Percentiles rank a stretch among this genome's conserved stretches.
Evolutionary conservation across 2,329 filamentous ascomycete species (phyloP).

Genomic region (Tolypocladium pustulatum): DNA sequence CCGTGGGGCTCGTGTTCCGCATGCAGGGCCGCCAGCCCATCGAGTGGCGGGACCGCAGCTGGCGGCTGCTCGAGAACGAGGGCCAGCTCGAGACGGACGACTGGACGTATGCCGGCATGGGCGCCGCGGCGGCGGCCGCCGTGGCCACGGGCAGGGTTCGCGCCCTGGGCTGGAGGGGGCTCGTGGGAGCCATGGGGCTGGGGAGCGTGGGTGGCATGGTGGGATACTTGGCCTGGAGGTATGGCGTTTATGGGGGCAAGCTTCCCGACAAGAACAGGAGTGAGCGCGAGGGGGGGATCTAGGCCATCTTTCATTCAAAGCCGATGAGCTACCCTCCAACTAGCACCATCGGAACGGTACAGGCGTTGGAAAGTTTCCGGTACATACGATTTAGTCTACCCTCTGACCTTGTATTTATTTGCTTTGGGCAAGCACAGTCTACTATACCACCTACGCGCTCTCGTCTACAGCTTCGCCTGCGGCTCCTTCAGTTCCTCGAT

Average conservation of each 20-base stretch:
- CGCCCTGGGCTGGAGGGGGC: conserved; percentile 25
- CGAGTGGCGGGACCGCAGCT: conserved; percentile 54
- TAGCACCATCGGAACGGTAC: too few species aligned
- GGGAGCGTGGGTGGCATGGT: conserved; percentile 39
- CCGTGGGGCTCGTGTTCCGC: conserved; percentile 29
- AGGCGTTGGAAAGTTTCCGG: neutral
- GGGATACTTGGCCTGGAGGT: conserved; percentile 38
- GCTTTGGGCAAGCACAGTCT: neutral
- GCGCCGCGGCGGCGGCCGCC: conserved; percentile 18
- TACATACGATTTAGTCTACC: neutral
- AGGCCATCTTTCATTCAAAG: neutral
- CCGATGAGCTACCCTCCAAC: neutral
- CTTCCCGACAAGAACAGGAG: conserved; percentile 17
- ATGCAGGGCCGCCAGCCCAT: conserved; percentile 49
- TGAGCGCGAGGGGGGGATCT: conserved; percentile 7
- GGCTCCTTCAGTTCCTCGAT: conserved; percentile 20
- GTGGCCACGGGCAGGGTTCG: conserved; percentile 17
- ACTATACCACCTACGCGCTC: neutral
- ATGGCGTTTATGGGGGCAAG: conserved; percentile 34
- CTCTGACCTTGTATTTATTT: neutral
- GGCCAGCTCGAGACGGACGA: conserved; percentile 48
- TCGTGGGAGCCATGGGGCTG: conserved; percentile 32
- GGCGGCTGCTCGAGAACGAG: conserved; percentile 47
- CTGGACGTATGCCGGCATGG: conserved; percentile 37
- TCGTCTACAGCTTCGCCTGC: conserved; percentile 19